Evolutionary conservation across 2,329 filamentous ascomycete genomes (phyloP).

Genomic region (Colletotrichum incanum): DNA sequence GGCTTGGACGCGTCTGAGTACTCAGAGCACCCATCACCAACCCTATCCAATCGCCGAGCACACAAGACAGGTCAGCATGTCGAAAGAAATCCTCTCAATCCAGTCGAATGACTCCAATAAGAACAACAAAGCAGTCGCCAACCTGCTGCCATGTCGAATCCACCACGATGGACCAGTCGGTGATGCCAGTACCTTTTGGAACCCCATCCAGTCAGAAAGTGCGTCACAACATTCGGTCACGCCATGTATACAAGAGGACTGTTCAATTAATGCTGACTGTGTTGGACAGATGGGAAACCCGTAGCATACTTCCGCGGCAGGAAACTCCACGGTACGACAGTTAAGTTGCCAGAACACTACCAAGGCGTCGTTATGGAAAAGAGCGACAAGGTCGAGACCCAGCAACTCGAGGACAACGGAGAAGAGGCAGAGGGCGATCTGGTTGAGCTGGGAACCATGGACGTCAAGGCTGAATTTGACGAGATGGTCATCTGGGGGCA

Average conservation of each 20-base stretch:
- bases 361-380: conserved; percentile 73
- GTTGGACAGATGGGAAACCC: conserved; percentile 62
- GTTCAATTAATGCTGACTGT: conserved; percentile 27
- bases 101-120: conserved; percentile 46
- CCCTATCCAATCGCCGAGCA: background rate
- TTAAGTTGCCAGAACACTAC: conserved; percentile 81
- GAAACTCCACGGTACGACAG: conserved; percentile 78
- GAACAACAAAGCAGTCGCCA: conserved; percentile 66
- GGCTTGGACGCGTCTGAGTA: conserved; percentile 26
- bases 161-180: conserved; percentile 83
- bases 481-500: conserved; percentile 89
- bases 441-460: conserved; percentile 67
- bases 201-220: conserved; percentile 66
- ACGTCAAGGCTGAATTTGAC: conserved; percentile 79
- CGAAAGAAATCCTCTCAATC: conserved; percentile 61
- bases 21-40: background rate
- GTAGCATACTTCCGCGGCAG: conserved; percentile 84
- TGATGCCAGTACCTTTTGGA: conserved; percentile 79
- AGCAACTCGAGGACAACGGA: conserved; percentile 54
- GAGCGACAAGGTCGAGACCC: conserved; percentile 54
- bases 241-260: background rate
- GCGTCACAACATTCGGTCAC: conserved; percentile 45
- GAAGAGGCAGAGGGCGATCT: conserved; percentile 62
- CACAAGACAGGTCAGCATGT: conserved; percentile 51
- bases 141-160: conserved; percentile 86